Evolutionary conservation across 2,329 filamentous ascomycete species (phyloP).

Genomic region (Cercospora zeae-maydis): DNA sequence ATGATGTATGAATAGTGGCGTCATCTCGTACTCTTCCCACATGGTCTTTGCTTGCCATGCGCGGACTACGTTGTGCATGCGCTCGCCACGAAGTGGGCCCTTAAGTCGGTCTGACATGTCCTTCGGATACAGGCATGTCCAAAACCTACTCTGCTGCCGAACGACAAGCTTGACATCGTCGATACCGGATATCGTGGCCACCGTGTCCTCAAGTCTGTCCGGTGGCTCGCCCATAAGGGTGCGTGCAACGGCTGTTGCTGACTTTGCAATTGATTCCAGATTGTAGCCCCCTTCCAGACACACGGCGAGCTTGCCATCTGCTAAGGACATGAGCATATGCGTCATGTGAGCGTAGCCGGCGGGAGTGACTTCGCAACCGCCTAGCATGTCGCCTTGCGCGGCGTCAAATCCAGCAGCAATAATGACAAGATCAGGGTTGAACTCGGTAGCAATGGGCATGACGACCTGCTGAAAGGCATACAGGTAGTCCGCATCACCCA

Average conservation of each 20-base stretch:
- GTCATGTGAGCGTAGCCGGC: conserved; percentile 97
- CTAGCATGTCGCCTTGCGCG: conserved; percentile 86
- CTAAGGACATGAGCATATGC: conserved; percentile 96
- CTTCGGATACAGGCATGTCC: conserved; percentile 81
- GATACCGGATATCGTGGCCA: conserved; percentile 52
- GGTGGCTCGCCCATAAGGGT: conserved; percentile 96
- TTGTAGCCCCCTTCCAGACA: conserved; percentile 97
- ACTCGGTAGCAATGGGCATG: conserved; percentile 93
- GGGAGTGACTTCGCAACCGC: conserved; percentile 87
- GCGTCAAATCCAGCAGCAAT: conserved; percentile 96
- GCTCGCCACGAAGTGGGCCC: conserved; percentile 47
- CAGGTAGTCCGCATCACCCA: conserved; percentile 96
- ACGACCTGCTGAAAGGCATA: conserved; percentile 93
- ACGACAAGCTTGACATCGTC: conserved; percentile 57
- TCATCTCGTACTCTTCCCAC: conserved; percentile 71
- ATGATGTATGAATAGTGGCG: conserved; percentile 73
- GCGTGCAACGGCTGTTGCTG: conserved; percentile 82
- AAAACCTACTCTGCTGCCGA: conserved; percentile 63
- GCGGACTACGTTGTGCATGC: conserved; percentile 77
- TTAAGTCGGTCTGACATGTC: conserved; percentile 37
- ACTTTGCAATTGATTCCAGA: conserved; percentile 84
- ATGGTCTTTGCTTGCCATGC: conserved; percentile 70
- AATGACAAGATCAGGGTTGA: conserved; percentile 89
- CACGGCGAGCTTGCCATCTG: conserved; percentile 82
- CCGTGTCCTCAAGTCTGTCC: conserved; percentile 50